A percentile compares a stretch with the other conserved stretches of the same genome.
Evolutionary conservation across 805 yeast species (phyloP).

Genomic region (Starmerella tilneyi): DNA sequence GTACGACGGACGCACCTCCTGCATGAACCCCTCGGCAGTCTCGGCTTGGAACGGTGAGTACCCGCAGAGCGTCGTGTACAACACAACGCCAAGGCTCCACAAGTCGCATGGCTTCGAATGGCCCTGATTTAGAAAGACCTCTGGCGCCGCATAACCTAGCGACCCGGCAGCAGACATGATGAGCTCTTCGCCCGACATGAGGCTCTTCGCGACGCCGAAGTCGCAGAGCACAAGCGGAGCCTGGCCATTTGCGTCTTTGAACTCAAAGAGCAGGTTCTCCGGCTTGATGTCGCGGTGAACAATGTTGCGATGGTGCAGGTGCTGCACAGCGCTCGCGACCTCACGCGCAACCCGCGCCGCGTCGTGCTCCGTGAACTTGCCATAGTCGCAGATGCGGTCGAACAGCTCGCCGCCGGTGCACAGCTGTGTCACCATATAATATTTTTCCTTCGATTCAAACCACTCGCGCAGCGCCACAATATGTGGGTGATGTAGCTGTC

Average conservation of each 20-base stretch:
- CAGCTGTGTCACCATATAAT: constrained; percentile 84
- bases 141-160: constrained; percentile 96
- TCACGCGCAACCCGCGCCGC: constrained; percentile 69
- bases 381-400: constrained; percentile 70
- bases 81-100: constrained; percentile 90
- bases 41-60: constrained; percentile 87
- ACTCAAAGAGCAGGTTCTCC: constrained; percentile 65
- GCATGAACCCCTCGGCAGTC: constrained; percentile 65
- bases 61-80: constrained; percentile 83
- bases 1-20: constrained; percentile 61
- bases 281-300: constrained; percentile 95
- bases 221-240: constrained; percentile 83
- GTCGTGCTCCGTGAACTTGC: constrained; percentile 79
- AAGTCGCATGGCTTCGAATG: constrained; percentile 94
- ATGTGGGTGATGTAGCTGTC: constrained; percentile 64
- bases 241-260: constrained; percentile 43
- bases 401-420: constrained; percentile 95
- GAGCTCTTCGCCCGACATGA: constrained; percentile 49
- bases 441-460: constrained; percentile 88
- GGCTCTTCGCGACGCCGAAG: constrained; percentile 84
- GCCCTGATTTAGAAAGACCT: constrained; percentile 67
- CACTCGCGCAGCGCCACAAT: constrained; percentile 85
- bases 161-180: constrained; percentile 76
- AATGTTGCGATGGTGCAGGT: constrained; percentile 63
- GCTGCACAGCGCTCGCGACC: constrained; percentile 64